phyloP scores from a whole-genome alignment of 2,329 filamentous ascomycete genomes.

The Mycosphaerella arachidis region DNA sequence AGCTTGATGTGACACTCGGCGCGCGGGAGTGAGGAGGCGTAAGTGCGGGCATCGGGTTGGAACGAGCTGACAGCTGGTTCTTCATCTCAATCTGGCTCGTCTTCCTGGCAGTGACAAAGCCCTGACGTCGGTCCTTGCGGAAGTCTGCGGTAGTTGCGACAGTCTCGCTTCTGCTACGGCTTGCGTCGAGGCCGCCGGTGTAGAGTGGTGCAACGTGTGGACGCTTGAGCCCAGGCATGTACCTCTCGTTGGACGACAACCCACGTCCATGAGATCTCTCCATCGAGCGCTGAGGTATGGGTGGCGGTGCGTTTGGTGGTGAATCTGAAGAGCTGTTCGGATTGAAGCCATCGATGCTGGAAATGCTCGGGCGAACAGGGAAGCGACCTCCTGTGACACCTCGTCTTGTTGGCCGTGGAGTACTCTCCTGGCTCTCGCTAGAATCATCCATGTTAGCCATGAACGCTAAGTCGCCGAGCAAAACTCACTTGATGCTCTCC shows the following conservation, averaged over 20 bases:
- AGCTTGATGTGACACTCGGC: slow-evolving; percentile 29
- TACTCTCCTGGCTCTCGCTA: slow-evolving; percentile 71
- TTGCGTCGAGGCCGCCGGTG: slow-evolving; percentile 64
- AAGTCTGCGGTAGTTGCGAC: slow-evolving; percentile 46
- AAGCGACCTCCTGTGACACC: slow-evolving; percentile 52
- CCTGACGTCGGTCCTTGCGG: slow-evolving; percentile 54
- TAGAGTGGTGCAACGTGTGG: slow-evolving; percentile 66
- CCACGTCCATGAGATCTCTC: slow-evolving; percentile 61
- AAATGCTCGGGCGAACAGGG: slow-evolving; percentile 62
- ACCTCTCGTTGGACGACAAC: slow-evolving; percentile 20
- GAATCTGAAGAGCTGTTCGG: slow-evolving; percentile 51
- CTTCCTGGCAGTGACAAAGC: slow-evolving; percentile 53
- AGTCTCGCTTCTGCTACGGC: slow-evolving; percentile 60
- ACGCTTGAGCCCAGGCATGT: slow-evolving; percentile 44
- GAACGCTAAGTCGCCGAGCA: neutral
- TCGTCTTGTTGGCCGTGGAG: slow-evolving; percentile 64
- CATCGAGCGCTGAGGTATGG: slow-evolving; percentile 67
- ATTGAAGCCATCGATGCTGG: slow-evolving; percentile 56
- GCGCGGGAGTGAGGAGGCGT: slow-evolving; percentile 31
- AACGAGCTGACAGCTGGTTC: slow-evolving; percentile 16
- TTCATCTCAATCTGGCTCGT: slow-evolving; percentile 25
- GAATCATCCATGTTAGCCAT: slow-evolving; percentile 2
- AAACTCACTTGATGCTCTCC: slow-evolving; percentile 27
- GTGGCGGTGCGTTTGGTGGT: slow-evolving; percentile 64
- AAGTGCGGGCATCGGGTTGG: slow-evolving; percentile 42